A percentile compares a stretch with the other conserved stretches of the same genome.
phyloP scores from a whole-genome alignment of 2,329 filamentous ascomycete species.

The Phaeosphaeriaceae sp. region DNA sequence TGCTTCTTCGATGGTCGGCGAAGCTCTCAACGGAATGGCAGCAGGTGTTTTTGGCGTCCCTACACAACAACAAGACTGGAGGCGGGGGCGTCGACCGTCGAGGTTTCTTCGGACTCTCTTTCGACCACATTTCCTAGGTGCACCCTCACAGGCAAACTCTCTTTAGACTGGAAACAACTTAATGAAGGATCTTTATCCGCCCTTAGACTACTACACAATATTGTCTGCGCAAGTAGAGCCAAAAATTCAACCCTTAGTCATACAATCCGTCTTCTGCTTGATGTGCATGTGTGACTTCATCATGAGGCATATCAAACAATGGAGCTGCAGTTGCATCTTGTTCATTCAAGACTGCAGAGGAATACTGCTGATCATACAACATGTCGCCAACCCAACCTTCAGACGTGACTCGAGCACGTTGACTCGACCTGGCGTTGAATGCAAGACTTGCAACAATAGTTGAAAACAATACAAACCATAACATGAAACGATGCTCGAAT shows the following conservation, averaged over 20 bases:
- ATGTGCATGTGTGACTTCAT: neutral
- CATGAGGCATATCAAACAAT: too few relatives aligned
- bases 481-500: too few relatives aligned
- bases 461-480: too few relatives aligned
- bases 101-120: conserved; percentile 21
- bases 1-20: conserved; percentile 10
- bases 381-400: too few relatives aligned
- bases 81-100: conserved; percentile 38
- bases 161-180: conserved; percentile 50
- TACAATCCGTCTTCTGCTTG: neutral
- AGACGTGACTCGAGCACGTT: too few relatives aligned
- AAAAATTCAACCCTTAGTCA: conserved; percentile 33
- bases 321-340: too few relatives aligned
- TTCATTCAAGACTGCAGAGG: too few relatives aligned
- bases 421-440: too few relatives aligned
- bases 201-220: conserved; percentile 46
- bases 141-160: conserved; percentile 35
- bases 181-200: conserved; percentile 51
- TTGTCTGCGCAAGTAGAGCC: conserved; percentile 39
- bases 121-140: conserved; percentile 31
- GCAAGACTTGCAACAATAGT: too few relatives aligned
- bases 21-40: conserved; percentile 27
- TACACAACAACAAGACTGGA: conserved; percentile 32
- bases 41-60: conserved; percentile 45
- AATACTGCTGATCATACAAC: too few relatives aligned